A percentile compares a stretch with the other conserved stretches of the same genome.
These are phyloP conservation scores for Silene vulgaris DNA, from an alignment of 179 eudicot species.

Conservation along the genomic window DNA sequence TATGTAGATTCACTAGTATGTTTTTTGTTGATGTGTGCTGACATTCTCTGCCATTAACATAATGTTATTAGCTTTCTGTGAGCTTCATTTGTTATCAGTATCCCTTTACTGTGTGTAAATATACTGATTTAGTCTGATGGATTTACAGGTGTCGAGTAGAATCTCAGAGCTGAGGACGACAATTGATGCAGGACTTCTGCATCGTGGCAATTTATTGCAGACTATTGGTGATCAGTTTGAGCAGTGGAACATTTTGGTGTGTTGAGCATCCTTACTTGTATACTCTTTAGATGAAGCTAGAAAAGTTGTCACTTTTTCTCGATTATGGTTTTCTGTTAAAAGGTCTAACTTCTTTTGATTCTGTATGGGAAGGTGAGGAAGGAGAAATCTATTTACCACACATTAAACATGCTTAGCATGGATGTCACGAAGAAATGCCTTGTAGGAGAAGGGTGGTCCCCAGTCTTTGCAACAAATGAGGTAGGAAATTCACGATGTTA, in stretches of 20 bases:
- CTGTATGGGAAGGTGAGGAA: slow-evolving; percentile 61
- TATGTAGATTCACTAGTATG: not conserved
- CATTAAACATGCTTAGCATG: slow-evolving; percentile 88
- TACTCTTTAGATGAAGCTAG: not conserved
- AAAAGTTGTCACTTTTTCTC: not conserved
- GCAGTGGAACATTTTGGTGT: slow-evolving; percentile 75
- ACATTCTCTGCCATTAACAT: not conserved
- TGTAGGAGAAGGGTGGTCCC: slow-evolving; percentile 99
- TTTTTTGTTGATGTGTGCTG: not conserved
- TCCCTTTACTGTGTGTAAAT: not conserved
- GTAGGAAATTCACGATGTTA: slow-evolving; percentile 30
- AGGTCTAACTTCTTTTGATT: slow-evolving; percentile 8
- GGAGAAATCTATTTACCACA: slow-evolving; percentile 93
- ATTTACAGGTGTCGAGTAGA: slow-evolving; percentile 64
- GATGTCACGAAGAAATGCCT: slow-evolving; percentile 98
- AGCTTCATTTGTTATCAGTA: not conserved
- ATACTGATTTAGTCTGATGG: slow-evolving; percentile 14
- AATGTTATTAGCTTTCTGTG: not conserved
- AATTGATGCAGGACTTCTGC: slow-evolving; percentile 66
- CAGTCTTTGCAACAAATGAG: slow-evolving; percentile 73
- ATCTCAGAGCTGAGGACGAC: slow-evolving; percentile 76
- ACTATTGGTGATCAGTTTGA: slow-evolving; percentile 67
- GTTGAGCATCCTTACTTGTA: slow-evolving; percentile 22
- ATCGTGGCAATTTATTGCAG: slow-evolving; percentile 56
- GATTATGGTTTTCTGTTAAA: not conserved